Evolutionary conservation across 768 basidiomycete species (phyloP).

Genomic region (Amanita rimosa): DNA sequence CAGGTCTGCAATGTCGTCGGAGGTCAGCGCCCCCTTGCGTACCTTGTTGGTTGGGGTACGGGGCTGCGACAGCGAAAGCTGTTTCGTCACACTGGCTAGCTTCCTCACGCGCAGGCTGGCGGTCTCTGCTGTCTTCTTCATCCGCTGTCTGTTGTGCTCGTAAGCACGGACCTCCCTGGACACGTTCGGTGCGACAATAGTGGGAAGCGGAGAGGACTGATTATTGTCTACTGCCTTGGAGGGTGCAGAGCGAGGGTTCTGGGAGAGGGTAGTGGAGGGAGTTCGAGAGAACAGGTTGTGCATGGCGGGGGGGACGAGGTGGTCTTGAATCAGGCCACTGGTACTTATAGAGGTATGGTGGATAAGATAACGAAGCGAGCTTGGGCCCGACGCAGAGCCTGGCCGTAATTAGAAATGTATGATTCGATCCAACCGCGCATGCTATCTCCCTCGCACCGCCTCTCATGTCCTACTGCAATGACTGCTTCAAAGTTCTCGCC

Average conservation of each 20-base stretch:
- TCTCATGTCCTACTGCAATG: conserved; percentile 21
- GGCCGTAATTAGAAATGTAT: conserved; percentile 6
- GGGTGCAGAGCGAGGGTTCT: too few relatives aligned
- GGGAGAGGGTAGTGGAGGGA: not conserved
- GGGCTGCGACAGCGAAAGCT: conserved; percentile 5
- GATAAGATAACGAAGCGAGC: conserved; percentile 5
- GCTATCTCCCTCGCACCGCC: not conserved
- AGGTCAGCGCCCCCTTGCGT: conserved; percentile 7
- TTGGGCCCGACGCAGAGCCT: not conserved
- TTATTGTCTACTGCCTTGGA: not conserved
- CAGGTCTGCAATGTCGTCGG: conserved; percentile 8
- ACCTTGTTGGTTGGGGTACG: conserved; percentile 3
- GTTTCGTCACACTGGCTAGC: conserved; percentile 5
- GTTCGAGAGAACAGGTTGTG: not conserved
- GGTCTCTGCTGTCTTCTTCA: conserved; percentile 31
- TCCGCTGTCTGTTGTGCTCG: conserved; percentile 37
- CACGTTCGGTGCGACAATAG: not conserved
- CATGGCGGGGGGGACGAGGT: not conserved
- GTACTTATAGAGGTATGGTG: conserved; percentile 1
- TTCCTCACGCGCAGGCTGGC: conserved; percentile 25
- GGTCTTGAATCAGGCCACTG: not conserved
- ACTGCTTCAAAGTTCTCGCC: conserved; percentile 39
- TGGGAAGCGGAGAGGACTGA: not conserved
- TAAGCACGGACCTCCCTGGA: conserved; percentile 32
- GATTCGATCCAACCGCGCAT: not conserved